Evolutionary conservation across 257 asterid genomes (phyloP), one percentile per base, ranked within the genome.

Genomic region (Solanum sparsipilum): DNA sequence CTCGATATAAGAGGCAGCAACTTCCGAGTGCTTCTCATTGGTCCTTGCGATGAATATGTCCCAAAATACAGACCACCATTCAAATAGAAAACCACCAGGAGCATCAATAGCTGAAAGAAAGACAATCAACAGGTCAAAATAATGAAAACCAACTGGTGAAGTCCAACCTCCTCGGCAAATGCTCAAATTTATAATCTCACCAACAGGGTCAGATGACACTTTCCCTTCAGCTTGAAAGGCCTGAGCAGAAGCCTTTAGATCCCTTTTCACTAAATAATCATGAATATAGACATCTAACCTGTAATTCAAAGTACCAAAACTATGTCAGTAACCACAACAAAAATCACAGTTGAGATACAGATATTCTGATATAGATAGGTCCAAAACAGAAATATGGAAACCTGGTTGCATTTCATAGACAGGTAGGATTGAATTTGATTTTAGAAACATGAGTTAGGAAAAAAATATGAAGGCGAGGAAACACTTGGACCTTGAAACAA

Each of bases 51-150:
- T 97, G 67, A 97, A 97, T 89, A 97, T 97, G 91, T 97, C 99
- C 99, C 99, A 97, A 87, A 97, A 97, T 38, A 97, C 99, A 1
- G 99, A 97, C 99, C 99, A 97, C 99, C 99, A 97, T 86, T 97
- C 99, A 34, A 97, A 97, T 48, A 97, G 95, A 91, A 97, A 97
- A 35, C 99, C 99, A 86, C 99, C 99, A 38, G 99, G 99, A 79
- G 99, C 99, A 93, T 97, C 99, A 27, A 97, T 97, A 85, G 99
- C 99, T 97, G 95, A 88, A 91, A 87, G 70, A 89, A 16, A 12
- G 67, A 48, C 85, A 27, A 87, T 32, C 76, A 15, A 74, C 44
- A 84, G 39, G 9, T 84, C 90, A 31, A 90, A 60, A 84, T 78
- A 58, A 58, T 74, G 36, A 27, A 52, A 5, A 86, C 56, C 84